These are phyloP conservation scores for Allium sativum DNA, from an alignment of 106 monocot genomes.

Conservation along the genomic window DNA sequence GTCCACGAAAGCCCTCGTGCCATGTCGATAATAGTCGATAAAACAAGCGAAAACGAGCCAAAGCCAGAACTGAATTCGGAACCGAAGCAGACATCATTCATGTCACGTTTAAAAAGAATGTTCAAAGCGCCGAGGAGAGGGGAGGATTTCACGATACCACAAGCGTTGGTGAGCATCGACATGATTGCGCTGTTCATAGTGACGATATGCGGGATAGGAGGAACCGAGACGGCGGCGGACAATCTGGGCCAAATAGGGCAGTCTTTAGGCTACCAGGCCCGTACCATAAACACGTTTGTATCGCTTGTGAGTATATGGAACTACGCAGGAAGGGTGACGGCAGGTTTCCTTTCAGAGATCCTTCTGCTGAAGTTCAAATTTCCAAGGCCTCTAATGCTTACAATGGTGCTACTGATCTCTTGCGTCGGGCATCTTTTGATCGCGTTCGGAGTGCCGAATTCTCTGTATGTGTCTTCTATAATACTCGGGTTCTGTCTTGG, in stretches of 20 bases:
- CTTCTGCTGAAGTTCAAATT: conserved; percentile 37
- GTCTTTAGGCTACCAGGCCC: conserved; percentile 50
- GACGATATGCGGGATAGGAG: conserved; percentile 64
- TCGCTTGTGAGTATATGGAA: conserved; percentile 89
- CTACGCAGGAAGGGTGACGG: conserved; percentile 41
- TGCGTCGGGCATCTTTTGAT: conserved; percentile 58
- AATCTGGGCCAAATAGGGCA: conserved; percentile 91
- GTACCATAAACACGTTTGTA: conserved; percentile 49
- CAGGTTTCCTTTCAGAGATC: conserved; percentile 69
- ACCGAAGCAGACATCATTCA: neutral
- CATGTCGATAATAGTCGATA: neutral
- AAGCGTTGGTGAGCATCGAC: conserved; percentile 54
- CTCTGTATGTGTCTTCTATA: conserved; percentile 60
- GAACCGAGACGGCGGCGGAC: conserved; percentile 77
- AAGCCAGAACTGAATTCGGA: neutral
- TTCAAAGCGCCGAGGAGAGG: conserved; percentile 25
- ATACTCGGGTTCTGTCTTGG: conserved; percentile 81
- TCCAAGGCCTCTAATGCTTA: conserved; percentile 47
- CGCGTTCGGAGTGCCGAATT: conserved; percentile 51
- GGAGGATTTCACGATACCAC: conserved; percentile 48
- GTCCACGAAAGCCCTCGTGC: neutral
- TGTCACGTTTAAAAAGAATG: neutral
- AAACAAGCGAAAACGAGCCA: neutral
- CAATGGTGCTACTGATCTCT: conserved; percentile 39
- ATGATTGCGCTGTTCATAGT: conserved; percentile 63